These are phyloP conservation scores for Neofusicoccum cordaticola DNA, from an alignment of 2,329 filamentous ascomycete genomes.

Conservation along the genomic window DNA sequence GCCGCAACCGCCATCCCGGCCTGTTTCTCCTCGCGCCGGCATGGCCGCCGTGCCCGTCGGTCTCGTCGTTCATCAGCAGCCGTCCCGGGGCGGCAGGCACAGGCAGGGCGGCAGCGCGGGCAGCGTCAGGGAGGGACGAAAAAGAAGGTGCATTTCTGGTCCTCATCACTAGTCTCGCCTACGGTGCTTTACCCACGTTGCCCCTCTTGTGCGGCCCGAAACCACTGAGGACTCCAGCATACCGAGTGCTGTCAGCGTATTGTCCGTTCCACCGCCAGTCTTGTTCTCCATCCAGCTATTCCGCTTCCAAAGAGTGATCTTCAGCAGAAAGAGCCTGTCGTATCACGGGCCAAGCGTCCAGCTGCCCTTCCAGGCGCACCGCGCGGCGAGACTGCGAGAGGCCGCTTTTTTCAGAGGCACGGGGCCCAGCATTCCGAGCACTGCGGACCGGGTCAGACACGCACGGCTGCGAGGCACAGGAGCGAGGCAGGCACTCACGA, in stretches of 20 bases:
- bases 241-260: conserved; percentile 1
- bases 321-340: conserved; percentile 8
- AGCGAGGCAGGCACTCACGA: conserved; percentile 5
- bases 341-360: conserved; percentile 1
- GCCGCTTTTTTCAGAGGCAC: conserved; percentile 3
- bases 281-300: conserved; percentile 8
- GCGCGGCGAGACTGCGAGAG: conserved; percentile 2
- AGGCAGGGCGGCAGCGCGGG: not conserved
- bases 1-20: not conserved
- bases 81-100: not conserved
- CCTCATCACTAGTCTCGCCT: conserved; percentile 14
- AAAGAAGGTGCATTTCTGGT: not conserved
- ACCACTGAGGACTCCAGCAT: conserved; percentile 12
- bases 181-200: conserved; percentile 15
- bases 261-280: conserved; percentile 11
- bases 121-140: not conserved
- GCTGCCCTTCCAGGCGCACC: not conserved
- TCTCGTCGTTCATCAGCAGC: not conserved
- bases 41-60: not conserved
- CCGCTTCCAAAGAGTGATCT: conserved; percentile 13
- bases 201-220: conserved; percentile 13
- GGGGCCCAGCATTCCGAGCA: conserved; percentile 15
- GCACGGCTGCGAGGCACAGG: not conserved
- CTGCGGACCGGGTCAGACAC: conserved; percentile 2
- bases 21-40: not conserved